Base-by-base conservation (phyloP, 1,284 basidiomycete species). In the Cutaneotrichosporon mucoides region DNA sequence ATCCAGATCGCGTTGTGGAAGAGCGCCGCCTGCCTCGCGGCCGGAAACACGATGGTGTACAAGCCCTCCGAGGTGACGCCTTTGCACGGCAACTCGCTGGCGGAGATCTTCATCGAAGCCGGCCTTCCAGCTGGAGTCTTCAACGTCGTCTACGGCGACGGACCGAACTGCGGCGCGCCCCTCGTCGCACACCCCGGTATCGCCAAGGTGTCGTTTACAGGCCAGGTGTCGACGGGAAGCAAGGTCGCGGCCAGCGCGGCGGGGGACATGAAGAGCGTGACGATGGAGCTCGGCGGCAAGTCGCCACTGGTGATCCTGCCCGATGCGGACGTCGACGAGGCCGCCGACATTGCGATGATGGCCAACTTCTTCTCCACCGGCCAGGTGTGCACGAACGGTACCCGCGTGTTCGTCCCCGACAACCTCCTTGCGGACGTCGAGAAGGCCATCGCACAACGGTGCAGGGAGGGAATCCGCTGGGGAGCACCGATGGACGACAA, bases 201-300 rank as follows among this genome's bases (percentile, higher is more conserved):
- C 49, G 57, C 57, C 36, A 64, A 64, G 55, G 60, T 64, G 53
- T 58, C 57, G 60, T 64, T 64, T 36, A 64, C 63, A 3, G 63
- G 63, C 13, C 60, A 62, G 41, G 60, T 62, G 11, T 38, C 35
- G 12, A 64, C 63, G 0, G 63, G 63, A 3, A 12, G 51, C 44
- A 60, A 55, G 34, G 60, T 64, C 52, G 62, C 62, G 0, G 37
- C 47, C 12, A 42, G 38, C 10, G 62, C 62, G 2, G 59, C 59
- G 2, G 36, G 35, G 6, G 59, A 37, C 10, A 64, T 64, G 63
- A 64, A 64, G 58, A 40, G 57, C 46, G 42, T 62, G 33, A 62
- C 63, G 40, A 61, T 64, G 60, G 63, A 64, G 53, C 63, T 64
- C 5, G 63, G 63, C 55, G 63, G 63, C 53, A 64, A 64, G 56